These are phyloP conservation scores for Gyrodon lividus DNA, from an alignment of 768 basidiomycete species.

Conservation along the genomic window DNA sequence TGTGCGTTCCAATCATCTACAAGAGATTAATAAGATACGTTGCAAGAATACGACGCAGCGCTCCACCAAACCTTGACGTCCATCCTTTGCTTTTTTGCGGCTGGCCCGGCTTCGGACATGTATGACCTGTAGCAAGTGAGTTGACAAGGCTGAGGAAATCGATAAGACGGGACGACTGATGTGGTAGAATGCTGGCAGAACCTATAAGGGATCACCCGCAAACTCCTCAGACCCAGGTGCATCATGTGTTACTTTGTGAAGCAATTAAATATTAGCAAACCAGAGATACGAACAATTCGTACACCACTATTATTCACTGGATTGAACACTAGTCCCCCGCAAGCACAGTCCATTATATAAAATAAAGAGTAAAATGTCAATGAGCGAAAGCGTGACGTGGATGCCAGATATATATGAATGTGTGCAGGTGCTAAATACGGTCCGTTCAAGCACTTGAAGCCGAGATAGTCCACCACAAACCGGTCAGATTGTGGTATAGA, in stretches of 20 bases:
- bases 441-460: constrained; percentile 17
- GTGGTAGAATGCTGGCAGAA: neutral
- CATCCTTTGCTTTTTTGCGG: constrained; percentile 44
- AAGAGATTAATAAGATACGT: neutral
- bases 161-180: neutral
- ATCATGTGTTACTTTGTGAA: no score
- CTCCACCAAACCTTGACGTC: constrained; percentile 35
- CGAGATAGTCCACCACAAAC: constrained; percentile 13
- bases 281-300: no score
- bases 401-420: constrained; percentile 22
- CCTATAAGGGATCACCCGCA: no score
- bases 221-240: no score
- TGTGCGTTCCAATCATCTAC: constrained; percentile 90
- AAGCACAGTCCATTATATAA: constrained; percentile 22
- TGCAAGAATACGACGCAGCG: neutral
- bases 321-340: constrained; percentile 11
- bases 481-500: neutral
- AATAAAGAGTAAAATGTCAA: constrained; percentile 25
- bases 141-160: neutral
- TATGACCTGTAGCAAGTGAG: neutral
- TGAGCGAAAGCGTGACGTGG: constrained; percentile 21
- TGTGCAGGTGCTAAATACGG: constrained; percentile 17
- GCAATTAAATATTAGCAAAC: no score
- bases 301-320: constrained; percentile 12
- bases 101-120: constrained; percentile 28